Percentiles rank a stretch among this genome's conserved stretches.
Evolutionary conservation across 192 early-diverging fungal species (phyloP).

Genomic region (Rhizophlyctis rosea): DNA sequence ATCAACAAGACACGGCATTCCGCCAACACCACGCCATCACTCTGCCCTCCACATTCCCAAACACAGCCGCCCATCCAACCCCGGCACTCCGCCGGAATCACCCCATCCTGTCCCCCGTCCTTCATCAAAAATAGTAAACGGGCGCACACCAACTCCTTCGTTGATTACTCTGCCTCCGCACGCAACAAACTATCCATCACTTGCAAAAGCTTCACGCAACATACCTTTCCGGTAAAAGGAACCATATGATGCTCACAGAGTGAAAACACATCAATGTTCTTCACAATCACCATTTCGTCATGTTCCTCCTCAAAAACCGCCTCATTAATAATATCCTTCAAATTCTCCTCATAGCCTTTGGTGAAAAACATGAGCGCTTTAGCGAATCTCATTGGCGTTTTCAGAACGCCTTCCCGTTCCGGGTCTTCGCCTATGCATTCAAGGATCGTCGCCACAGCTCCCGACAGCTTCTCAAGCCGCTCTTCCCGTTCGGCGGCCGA

Average conservation of each 20-base stretch:
- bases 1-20: not conserved
- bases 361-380: slow-evolving; percentile 98
- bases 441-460: slow-evolving; percentile 81
- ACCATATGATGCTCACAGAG: slow-evolving; percentile 99
- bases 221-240: slow-evolving; percentile 93
- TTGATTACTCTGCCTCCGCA: not conserved
- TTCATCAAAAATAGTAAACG: too few relatives aligned
- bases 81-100: too few relatives aligned
- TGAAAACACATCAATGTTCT: slow-evolving; percentile 92
- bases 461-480: slow-evolving; percentile 76
- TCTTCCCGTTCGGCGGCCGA: slow-evolving; percentile 64
- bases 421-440: slow-evolving; percentile 95
- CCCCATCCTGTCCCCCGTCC: too few relatives aligned
- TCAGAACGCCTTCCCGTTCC: slow-evolving; percentile 87
- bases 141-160: too few relatives aligned
- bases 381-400: slow-evolving; percentile 95
- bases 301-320: slow-evolving; percentile 98
- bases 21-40: too few relatives aligned
- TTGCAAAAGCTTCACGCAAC: too few relatives aligned
- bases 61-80: too few relatives aligned
- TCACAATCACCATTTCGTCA: slow-evolving; percentile 99
- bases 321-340: slow-evolving; percentile 86
- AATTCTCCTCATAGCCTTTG: slow-evolving; percentile 94
- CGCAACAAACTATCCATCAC: too few relatives aligned
- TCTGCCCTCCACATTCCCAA: too few relatives aligned